phyloP scores from a whole-genome alignment of 345 rosid genomes.

The Nephelium lappaceum region DNA sequence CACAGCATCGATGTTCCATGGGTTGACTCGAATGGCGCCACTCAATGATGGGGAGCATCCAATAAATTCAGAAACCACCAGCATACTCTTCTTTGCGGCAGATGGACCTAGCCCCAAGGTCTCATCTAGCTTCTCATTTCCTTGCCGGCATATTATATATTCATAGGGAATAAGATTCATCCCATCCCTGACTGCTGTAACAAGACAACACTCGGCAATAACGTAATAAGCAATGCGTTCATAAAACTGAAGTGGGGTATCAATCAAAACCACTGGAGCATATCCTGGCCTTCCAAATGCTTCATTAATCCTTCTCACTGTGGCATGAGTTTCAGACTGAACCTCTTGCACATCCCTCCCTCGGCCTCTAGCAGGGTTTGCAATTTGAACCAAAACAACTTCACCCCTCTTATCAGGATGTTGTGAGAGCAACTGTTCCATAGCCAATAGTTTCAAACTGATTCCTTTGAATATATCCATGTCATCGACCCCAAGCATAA shows the following conservation, averaged over 20 bases:
- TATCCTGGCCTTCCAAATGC: conserved; percentile 80
- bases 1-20: conserved; percentile 90
- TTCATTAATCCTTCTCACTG: conserved; percentile 72
- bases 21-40: conserved; percentile 92
- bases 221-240: conserved; percentile 92
- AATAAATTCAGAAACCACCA: conserved; percentile 88
- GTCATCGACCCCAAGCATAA: conserved; percentile 90
- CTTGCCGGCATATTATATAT: conserved; percentile 81
- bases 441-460: conserved; percentile 88
- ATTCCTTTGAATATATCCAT: conserved; percentile 97
- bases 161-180: conserved; percentile 98
- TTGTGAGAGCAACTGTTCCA: conserved; percentile 86
- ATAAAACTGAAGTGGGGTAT: conserved; percentile 73
- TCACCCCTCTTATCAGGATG: conserved; percentile 66
- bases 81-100: conserved; percentile 76
- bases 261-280: conserved; percentile 71
- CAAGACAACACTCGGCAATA: conserved; percentile 92
- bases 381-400: conserved; percentile 92
- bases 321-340: conserved; percentile 68
- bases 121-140: conserved; percentile 66
- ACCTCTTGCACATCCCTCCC: conserved; percentile 90
- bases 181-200: conserved; percentile 94
- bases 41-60: conserved; percentile 94
- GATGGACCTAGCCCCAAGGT: conserved; percentile 49
- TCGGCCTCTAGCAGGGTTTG: conserved; percentile 94